Percentiles rank a stretch among this genome's conserved stretches.
Evolutionary conservation across 2,329 filamentous ascomycete genomes (phyloP).

Genomic region (Sphaerulina vaccinii): DNA sequence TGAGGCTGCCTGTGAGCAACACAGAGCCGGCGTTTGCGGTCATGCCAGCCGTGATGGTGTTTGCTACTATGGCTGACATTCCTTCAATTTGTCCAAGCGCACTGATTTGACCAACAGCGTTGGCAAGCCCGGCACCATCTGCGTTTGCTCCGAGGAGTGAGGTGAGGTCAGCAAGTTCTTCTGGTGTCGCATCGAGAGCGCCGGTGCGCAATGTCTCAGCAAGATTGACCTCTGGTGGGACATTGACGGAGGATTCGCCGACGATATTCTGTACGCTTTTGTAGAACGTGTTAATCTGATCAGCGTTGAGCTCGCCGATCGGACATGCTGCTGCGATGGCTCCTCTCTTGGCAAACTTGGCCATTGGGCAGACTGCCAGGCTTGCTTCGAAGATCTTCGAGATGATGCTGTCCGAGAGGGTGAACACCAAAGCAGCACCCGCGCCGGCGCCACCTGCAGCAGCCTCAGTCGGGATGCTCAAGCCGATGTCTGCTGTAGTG

Average conservation of each 20-base stretch:
- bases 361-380: not conserved
- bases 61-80: not conserved
- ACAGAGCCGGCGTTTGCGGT: not conserved
- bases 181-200: not conserved
- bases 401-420: not conserved
- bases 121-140: not conserved
- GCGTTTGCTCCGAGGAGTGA: not conserved
- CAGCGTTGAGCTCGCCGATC: not conserved
- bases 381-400: constrained; percentile 1
- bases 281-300: not conserved
- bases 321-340: too few relatives aligned
- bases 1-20: not conserved
- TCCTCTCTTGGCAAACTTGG: not conserved
- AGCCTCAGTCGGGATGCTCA: not conserved
- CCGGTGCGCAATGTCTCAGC: not conserved
- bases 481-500: not conserved
- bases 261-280: not conserved
- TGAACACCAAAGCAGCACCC: not conserved
- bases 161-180: not conserved
- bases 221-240: not conserved
- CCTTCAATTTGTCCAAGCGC: not conserved
- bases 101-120: not conserved
- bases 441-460: not conserved
- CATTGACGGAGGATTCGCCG: not conserved
- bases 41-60: not conserved